A percentile compares a stretch with the other conserved stretches of the same genome.
phyloP scores from a whole-genome alignment of 345 rosid genomes.

The Mangifera indica region DNA sequence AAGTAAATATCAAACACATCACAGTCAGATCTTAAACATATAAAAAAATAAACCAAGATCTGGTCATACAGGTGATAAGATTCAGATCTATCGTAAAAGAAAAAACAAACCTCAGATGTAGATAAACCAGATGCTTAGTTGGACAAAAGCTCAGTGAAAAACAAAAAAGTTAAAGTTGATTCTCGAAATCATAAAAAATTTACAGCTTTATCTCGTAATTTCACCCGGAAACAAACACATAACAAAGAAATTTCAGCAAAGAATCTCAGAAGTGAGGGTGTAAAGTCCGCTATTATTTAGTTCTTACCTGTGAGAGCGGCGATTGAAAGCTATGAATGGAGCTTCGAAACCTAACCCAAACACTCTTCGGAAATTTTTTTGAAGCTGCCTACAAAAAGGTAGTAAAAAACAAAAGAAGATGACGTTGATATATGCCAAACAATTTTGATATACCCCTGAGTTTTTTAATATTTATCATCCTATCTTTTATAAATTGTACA shows the following conservation, averaged over 20 bases:
- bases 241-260: not conserved
- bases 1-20: not conserved
- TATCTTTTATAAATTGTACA: no score
- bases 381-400: not conserved
- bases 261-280: not conserved
- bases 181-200: not conserved
- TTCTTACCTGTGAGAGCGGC: slow-evolving; percentile 18
- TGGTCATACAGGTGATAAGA: not conserved
- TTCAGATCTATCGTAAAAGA: slow-evolving; percentile 15
- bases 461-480: no score
- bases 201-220: not conserved
- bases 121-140: not conserved
- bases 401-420: not conserved
- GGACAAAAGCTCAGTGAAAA: not conserved
- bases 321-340: not conserved
- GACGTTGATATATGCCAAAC: slow-evolving; percentile 8
- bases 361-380: slow-evolving; percentile 11
- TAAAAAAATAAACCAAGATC: not conserved
- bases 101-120: slow-evolving; percentile 15
- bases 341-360: slow-evolving; percentile 20
- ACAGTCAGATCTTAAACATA: not conserved
- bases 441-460: no score
- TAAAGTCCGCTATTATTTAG: not conserved
- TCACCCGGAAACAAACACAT: not conserved
- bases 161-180: not conserved